Percentiles rank a stretch among this genome's conserved stretches.
Evolutionary conservation across 2,329 filamentous ascomycete genomes (phyloP).

Genomic region (Colletotrichum graminicola): DNA sequence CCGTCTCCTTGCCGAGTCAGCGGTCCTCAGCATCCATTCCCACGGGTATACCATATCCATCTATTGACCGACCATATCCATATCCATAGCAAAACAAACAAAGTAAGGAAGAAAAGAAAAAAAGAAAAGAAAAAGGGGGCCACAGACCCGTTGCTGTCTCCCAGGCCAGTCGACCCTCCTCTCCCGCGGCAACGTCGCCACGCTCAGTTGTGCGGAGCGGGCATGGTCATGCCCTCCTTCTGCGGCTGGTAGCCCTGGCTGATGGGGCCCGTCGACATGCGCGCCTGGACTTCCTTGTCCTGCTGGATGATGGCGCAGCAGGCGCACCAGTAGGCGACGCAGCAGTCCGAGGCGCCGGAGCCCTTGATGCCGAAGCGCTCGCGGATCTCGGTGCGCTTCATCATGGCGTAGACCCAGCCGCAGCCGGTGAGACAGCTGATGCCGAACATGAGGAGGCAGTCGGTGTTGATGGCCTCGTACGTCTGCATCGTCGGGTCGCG

Average conservation of each 20-base stretch:
- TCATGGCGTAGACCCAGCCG: slow-evolving; percentile 62
- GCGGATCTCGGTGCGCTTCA: slow-evolving; percentile 67
- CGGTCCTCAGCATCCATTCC: neutral
- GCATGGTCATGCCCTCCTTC: slow-evolving; percentile 55
- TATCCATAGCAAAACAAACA: neutral
- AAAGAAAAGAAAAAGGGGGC: neutral
- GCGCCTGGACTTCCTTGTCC: slow-evolving; percentile 63
- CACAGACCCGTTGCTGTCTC: no score
- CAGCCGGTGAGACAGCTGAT: slow-evolving; percentile 56
- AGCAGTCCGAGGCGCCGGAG: slow-evolving; percentile 62
- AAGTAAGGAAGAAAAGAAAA: neutral
- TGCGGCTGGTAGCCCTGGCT: slow-evolving; percentile 54
- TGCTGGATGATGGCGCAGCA: slow-evolving; percentile 71
- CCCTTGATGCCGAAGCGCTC: slow-evolving; percentile 66
- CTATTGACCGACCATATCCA: neutral
- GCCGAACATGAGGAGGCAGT: slow-evolving; percentile 56
- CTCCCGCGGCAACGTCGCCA: no score
- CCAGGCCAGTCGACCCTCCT: neutral
- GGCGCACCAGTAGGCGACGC: slow-evolving; percentile 65
- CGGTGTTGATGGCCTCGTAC: slow-evolving; percentile 55
- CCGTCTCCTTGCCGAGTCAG: neutral
- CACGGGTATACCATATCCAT: slow-evolving; percentile 32
- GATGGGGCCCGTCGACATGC: slow-evolving; percentile 45
- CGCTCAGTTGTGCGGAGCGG: slow-evolving; percentile 26
- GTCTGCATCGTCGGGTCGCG: slow-evolving; percentile 57